Base-by-base conservation (phyloP, 148 eudicot genomes). In the Chenopodium suecicum region DNA sequence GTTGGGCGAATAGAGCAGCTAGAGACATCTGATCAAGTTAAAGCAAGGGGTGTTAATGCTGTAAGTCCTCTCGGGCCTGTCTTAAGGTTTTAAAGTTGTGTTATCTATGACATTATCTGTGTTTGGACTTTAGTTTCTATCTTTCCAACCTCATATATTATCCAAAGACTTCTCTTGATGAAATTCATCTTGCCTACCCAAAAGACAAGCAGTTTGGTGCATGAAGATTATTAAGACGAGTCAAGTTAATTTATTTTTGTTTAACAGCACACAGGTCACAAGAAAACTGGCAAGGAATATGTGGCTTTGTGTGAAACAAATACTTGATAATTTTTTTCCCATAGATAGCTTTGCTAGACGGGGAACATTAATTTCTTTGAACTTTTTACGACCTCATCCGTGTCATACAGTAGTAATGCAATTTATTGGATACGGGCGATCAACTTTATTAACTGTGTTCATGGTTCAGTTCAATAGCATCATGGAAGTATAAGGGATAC, bases 1-100 rank as follows among this genome's bases (percentile, higher is more conserved):
- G 99, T 96, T 85, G 99, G 99, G 68, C 93, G 98, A 32, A 87
- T 96, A 66, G 99, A 96, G 88, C 99, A 96, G 83, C 65, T 96
- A 79, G 95, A 94, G 85, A 94, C 99, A 64, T 89, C 98, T 80
- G 95, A 88, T 77, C 97, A 96, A 90, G 98, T 92, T 68, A 96
- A 92, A 92, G 87, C 97, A 83, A 89, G 94, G 85, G 99, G 99
- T 65, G 52, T 91, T 73, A 78, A 84, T 83, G 87, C 97, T 83
- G 99, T 96, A 94, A 92, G 99, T 87, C 72, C 77, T 34, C 78
- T 44, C 60, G 22, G 25, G 9, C 52, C 73, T 72, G 44, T 54
- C 37, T 70, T 12, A 65, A 73, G 37, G 10, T 17, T 77, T 66
- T 44, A n/a, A 50, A 67, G 4, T 22, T 82, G 25, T 63, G 29